These are phyloP conservation scores for Lepiota subincarnata DNA, from an alignment of 768 basidiomycete genomes.

Conservation along the genomic window DNA sequence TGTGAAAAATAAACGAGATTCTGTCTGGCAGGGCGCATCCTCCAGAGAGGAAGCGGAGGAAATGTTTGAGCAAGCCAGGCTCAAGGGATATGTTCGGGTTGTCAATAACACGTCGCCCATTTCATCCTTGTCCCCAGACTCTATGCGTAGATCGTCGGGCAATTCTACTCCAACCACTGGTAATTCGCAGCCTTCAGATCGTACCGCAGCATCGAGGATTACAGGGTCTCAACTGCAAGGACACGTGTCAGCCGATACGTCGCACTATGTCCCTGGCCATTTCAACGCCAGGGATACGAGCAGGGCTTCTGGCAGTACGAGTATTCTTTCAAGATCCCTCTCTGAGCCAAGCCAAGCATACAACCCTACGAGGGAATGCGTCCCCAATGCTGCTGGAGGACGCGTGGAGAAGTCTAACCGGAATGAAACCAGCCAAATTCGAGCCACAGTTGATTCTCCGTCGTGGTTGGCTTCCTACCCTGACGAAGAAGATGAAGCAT, in stretches of 20 bases:
- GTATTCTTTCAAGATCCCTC: not conserved
- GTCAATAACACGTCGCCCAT: constrained; percentile 13
- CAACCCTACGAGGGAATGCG: not conserved
- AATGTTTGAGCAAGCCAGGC: constrained; percentile 24
- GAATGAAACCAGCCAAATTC: constrained; percentile 3
- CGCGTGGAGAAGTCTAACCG: not conserved
- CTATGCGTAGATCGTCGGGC: not conserved
- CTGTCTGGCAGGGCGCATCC: constrained; percentile 39
- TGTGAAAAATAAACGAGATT: constrained; percentile 37
- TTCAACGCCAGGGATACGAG: not conserved
- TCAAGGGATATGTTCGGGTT: constrained; percentile 26
- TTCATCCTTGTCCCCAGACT: not conserved
- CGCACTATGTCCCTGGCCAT: not conserved
- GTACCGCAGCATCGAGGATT: constrained; percentile 1
- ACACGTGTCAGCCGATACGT: not conserved
- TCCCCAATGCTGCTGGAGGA: not conserved
- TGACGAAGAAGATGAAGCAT: constrained; percentile 14
- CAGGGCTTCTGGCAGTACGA: not conserved
- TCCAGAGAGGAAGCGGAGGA: constrained; percentile 37
- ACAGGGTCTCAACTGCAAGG: constrained; percentile 1
- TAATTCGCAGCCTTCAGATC: not conserved
- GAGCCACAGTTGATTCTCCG: constrained; percentile 27
- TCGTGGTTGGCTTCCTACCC: constrained; percentile 25
- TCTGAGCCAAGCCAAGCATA: constrained; percentile 1
- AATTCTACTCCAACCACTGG: not conserved